Percentiles rank a stretch among this genome's conserved stretches.
Evolutionary conservation across 306 rosid species (phyloP).

Genomic region (Oemleria cerasiformis): DNA sequence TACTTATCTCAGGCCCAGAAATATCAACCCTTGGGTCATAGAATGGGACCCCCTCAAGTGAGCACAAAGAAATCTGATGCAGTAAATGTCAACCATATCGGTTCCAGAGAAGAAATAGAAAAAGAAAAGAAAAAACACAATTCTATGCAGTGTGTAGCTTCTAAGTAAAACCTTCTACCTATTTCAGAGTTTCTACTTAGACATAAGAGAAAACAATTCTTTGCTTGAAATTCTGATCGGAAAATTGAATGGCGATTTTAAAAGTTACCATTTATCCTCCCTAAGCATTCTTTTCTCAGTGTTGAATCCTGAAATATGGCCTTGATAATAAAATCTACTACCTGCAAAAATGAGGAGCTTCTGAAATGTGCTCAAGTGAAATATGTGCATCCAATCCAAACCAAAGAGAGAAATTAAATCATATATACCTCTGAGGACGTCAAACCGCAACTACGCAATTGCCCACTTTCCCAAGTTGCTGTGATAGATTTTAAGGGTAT

Average conservation of each 20-base stretch:
- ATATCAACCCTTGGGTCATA: constrained; percentile 74
- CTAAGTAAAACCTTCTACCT: not conserved
- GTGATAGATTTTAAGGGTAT: constrained; percentile 84
- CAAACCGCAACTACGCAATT: constrained; percentile 56
- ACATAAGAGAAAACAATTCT: not conserved
- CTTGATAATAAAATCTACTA: constrained; percentile 68
- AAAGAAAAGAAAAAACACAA: no score
- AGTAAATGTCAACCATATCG: no score
- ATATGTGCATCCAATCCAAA: constrained; percentile 49
- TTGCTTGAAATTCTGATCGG: not conserved
- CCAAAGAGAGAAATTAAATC: not conserved
- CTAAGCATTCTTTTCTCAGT: constrained; percentile 70
- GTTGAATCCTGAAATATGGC: constrained; percentile 86
- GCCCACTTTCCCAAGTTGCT: constrained; percentile 77
- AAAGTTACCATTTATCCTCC: constrained; percentile 52
- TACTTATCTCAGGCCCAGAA: constrained; percentile 69
- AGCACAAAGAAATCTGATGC: no score
- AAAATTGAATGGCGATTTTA: constrained; percentile 23
- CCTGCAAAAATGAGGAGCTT: constrained; percentile 35
- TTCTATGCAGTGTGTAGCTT: no score
- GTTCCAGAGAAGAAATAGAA: rapidly evolving
- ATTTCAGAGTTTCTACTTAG: not conserved
- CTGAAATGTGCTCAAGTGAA: constrained; percentile 13
- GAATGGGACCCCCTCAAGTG: constrained; percentile 90
- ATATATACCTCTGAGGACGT: constrained; percentile 75